These are phyloP conservation scores for Trichoderma gracile DNA, from an alignment of 2,329 filamentous ascomycete genomes.

Conservation along the genomic window DNA sequence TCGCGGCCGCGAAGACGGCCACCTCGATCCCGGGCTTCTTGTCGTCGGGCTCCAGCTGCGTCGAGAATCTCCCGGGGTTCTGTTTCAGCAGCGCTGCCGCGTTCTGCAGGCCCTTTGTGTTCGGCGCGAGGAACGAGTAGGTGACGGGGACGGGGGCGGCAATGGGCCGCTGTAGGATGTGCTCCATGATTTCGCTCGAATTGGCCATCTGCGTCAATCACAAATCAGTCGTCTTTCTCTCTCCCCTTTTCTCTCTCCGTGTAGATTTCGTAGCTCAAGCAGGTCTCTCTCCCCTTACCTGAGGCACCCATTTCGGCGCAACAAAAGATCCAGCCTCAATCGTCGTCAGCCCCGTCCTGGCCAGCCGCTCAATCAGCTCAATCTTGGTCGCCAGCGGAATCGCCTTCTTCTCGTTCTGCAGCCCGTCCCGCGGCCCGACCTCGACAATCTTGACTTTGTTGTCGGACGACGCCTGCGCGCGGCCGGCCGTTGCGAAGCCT, in stretches of 20 bases:
- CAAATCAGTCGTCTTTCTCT: slow-evolving; percentile 22
- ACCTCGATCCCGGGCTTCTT: slow-evolving; percentile 62
- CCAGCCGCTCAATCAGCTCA: slow-evolving; percentile 69
- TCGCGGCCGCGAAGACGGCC: slow-evolving; percentile 79
- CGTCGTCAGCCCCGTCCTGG: slow-evolving; percentile 65
- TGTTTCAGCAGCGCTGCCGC: slow-evolving; percentile 56
- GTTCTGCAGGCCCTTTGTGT: slow-evolving; percentile 68
- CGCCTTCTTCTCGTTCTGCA: slow-evolving; percentile 77
- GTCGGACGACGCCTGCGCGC: slow-evolving; percentile 37
- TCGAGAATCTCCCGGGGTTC: slow-evolving; percentile 52
- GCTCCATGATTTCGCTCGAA: slow-evolving; percentile 71
- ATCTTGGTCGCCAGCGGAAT: slow-evolving; percentile 74
- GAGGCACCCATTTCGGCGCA: slow-evolving; percentile 80
- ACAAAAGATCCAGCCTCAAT: slow-evolving; percentile 86
- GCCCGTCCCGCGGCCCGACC: slow-evolving; percentile 81
- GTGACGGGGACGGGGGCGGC: slow-evolving; percentile 58
- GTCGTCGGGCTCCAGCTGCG: slow-evolving; percentile 49
- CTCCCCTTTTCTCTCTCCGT: neutral
- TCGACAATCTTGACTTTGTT: slow-evolving; percentile 68
- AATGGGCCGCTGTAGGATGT: slow-evolving; percentile 61
- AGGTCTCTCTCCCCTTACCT: slow-evolving; percentile 49
- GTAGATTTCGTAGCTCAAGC: neutral
- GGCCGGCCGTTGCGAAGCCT: slow-evolving; percentile 44
- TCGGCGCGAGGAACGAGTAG: slow-evolving; percentile 81
- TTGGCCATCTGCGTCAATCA: slow-evolving; percentile 66